phyloP scores from a whole-genome alignment of 78 protist genomes.

The Acrasis kona region DNA sequence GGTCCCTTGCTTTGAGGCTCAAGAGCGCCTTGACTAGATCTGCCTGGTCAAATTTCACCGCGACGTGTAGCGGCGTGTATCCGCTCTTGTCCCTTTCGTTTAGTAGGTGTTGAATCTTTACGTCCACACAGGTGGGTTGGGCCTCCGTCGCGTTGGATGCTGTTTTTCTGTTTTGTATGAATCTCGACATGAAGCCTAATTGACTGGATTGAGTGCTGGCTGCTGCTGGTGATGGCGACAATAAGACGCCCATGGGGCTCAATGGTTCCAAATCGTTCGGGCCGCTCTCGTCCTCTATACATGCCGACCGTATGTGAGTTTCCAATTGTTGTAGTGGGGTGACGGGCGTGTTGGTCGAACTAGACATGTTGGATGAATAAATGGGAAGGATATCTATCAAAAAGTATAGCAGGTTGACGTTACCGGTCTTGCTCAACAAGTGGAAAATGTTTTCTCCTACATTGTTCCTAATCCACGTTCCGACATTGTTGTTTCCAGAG shows the following conservation, averaged over 20 bases:
- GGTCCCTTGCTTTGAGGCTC: background rate
- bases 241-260: too few species aligned
- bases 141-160: too few species aligned
- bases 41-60: background rate
- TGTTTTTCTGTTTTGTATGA: too few species aligned
- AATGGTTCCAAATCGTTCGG: too few species aligned
- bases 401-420: background rate
- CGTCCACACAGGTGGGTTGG: too few species aligned
- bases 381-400: background rate
- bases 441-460: background rate
- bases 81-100: background rate
- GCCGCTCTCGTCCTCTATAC: too few species aligned
- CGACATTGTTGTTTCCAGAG: background rate
- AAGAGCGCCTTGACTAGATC: background rate
- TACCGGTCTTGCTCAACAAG: background rate
- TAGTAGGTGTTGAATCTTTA: background rate
- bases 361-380: background rate
- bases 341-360: background rate
- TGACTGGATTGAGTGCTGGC: background rate
- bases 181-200: too few species aligned
- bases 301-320: too few species aligned
- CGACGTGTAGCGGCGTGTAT: background rate
- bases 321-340: too few species aligned
- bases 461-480: background rate
- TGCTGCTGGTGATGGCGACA: too few species aligned